A percentile compares a stretch with the other conserved stretches of the same genome.
phyloP scores from a whole-genome alignment of 768 basidiomycete species.

The Lactarius hatsudake region DNA sequence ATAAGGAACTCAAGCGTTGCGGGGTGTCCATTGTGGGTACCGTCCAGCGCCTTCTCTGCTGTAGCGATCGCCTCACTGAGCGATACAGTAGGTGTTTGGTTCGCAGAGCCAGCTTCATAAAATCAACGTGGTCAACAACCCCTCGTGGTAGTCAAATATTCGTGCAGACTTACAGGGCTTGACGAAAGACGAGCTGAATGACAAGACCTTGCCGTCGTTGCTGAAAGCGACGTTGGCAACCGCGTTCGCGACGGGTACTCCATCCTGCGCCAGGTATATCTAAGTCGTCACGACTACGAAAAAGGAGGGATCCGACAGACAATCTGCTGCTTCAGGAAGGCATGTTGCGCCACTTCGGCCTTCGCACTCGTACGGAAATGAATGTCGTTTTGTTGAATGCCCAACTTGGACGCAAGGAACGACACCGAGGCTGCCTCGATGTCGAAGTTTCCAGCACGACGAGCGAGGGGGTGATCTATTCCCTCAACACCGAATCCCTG shows the following conservation, averaged over 20 bases:
- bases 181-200: constrained; percentile 48
- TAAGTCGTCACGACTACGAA: not conserved
- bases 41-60: constrained; percentile 40
- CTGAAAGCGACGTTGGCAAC: constrained; percentile 47
- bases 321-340: constrained; percentile 30
- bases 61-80: constrained; percentile 37
- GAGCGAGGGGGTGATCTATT: constrained; percentile 29
- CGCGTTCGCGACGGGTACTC: constrained; percentile 39
- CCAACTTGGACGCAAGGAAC: constrained; percentile 30
- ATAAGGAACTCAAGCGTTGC: constrained; percentile 43
- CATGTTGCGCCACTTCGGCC: constrained; percentile 26
- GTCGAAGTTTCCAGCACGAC: constrained; percentile 27
- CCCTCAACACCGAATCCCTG: constrained; percentile 31
- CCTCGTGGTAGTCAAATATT: not conserved
- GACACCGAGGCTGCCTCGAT: constrained; percentile 30
- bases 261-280: constrained; percentile 29
- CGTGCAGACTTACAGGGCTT: constrained; percentile 36
- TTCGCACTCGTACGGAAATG: constrained; percentile 27
- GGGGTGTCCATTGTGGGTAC: constrained; percentile 42
- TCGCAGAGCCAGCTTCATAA: constrained; percentile 24
- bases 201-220: constrained; percentile 40
- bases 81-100: constrained; percentile 39
- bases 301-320: constrained; percentile 13
- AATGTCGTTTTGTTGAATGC: constrained; percentile 23
- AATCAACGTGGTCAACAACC: not conserved